A percentile compares a stretch with the other conserved stretches of the same genome.
phyloP scores from a whole-genome alignment of 352 stramenopile genomes.

The Pythium brassicae region DNA sequence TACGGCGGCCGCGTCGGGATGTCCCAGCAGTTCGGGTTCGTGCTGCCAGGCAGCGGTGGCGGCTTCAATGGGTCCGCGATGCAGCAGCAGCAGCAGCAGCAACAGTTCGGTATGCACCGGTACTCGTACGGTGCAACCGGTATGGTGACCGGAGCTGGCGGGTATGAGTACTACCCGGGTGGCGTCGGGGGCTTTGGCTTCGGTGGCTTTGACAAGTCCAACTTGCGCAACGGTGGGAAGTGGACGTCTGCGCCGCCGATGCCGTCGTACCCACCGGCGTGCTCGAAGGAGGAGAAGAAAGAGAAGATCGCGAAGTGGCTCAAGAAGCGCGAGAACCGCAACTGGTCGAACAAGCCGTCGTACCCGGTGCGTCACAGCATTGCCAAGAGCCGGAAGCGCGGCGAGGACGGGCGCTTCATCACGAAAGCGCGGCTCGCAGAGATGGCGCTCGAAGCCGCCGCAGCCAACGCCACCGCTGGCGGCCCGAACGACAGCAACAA shows the following conservation, averaged over 20 bases:
- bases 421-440: conserved; percentile 68
- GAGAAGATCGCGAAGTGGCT: conserved; percentile 82
- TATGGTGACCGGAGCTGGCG: conserved; percentile 7
- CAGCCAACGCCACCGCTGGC: neutral
- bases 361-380: conserved; percentile 83
- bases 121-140: conserved; percentile 41
- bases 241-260: conserved; percentile 67
- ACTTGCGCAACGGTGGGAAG: conserved; percentile 49
- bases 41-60: conserved; percentile 7
- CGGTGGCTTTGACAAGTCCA: conserved; percentile 35
- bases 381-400: conserved; percentile 75
- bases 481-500: neutral
- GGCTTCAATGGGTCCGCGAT: conserved; percentile 19
- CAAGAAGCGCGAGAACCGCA: conserved; percentile 80
- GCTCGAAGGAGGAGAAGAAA: conserved; percentile 81
- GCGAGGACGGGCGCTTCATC: conserved; percentile 81
- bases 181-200: neutral
- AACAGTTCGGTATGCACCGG: conserved; percentile 30
- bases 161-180: conserved; percentile 52
- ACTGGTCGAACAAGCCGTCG: conserved; percentile 84
- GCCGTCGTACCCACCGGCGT: conserved; percentile 70
- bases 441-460: conserved; percentile 59
- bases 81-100: conserved; percentile 30
- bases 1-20: conserved; percentile 23
- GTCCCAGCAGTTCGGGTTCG: conserved; percentile 18